Percentiles rank a stretch among this genome's conserved stretches.
These are phyloP conservation scores for Clarireedia paspali DNA, from an alignment of 2,329 filamentous ascomycete genomes.

Conservation along the genomic window DNA sequence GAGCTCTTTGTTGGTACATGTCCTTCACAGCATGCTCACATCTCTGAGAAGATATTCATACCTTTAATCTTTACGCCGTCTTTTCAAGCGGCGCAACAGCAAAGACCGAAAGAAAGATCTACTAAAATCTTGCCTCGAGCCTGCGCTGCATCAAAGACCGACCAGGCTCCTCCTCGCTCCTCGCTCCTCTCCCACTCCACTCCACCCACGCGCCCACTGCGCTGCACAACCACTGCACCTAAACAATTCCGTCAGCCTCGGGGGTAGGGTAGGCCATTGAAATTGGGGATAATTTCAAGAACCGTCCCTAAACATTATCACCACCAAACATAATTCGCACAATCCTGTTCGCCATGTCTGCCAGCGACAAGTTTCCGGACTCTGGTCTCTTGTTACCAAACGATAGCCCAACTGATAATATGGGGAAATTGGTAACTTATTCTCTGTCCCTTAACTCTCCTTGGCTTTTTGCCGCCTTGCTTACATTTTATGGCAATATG, in stretches of 20 bases:
- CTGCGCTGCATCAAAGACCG: neutral
- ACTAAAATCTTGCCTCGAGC: neutral
- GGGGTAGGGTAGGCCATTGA: neutral
- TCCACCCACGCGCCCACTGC: neutral
- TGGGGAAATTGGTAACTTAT: conserved; percentile 51
- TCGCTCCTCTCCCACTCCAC: too few relatives aligned
- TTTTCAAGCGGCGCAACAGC: neutral
- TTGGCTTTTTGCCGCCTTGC: conserved; percentile 12
- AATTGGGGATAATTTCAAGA: neutral
- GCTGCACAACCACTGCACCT: neutral
- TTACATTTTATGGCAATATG: neutral
- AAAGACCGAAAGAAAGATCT: neutral
- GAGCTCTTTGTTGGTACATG: too few relatives aligned
- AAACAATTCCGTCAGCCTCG: neutral
- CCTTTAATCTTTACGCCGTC: neutral
- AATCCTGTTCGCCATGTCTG: conserved; percentile 19
- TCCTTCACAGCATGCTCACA: neutral
- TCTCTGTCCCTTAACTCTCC: conserved; percentile 8
- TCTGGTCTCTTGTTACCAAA: conserved; percentile 42
- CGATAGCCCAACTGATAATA: conserved; percentile 32
- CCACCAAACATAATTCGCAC: neutral
- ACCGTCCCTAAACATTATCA: neutral
- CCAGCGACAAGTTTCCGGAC: conserved; percentile 22
- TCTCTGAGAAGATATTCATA: neutral
- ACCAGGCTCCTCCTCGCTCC: neutral